A percentile compares a stretch with the other conserved stretches of the same genome.
Evolutionary conservation across 176 grass and related monocot species (phyloP).

Genomic region (Eragrostis curvula): DNA sequence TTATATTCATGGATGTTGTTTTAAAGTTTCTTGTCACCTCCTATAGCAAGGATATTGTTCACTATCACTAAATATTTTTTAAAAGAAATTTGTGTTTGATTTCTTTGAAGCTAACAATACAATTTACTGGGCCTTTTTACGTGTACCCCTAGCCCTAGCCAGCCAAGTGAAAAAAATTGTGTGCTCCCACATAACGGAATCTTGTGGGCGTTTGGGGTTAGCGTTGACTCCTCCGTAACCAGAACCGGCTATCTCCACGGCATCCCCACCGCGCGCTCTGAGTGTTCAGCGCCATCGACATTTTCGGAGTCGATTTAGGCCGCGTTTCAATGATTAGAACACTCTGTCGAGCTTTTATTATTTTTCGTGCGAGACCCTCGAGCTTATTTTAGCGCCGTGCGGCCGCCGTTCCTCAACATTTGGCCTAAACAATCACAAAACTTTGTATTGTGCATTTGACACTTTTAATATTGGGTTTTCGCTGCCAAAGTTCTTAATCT

Average conservation of each 20-base stretch:
- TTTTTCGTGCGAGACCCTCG: too few species aligned
- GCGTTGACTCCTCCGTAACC: conserved; percentile 54
- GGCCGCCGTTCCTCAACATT: conserved; percentile 41
- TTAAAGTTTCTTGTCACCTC: too few species aligned
- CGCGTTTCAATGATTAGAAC: conserved; percentile 44
- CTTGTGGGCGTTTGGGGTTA: conserved; percentile 59
- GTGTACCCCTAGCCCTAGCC: conserved; percentile 34
- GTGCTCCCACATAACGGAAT: conserved; percentile 35
- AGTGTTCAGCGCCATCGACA: background rate
- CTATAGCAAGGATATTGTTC: too few species aligned
- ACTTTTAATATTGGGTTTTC: background rate
- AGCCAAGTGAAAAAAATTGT: background rate
- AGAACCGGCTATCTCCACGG: conserved; percentile 22
- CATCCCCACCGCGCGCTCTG: background rate
- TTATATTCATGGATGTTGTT: too few species aligned
- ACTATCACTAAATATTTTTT: too few species aligned
- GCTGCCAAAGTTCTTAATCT: conserved; percentile 26
- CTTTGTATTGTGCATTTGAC: background rate
- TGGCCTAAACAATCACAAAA: conserved; percentile 4
- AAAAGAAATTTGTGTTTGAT: too few species aligned
- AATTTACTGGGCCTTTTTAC: background rate
- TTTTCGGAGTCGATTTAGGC: conserved; percentile 18
- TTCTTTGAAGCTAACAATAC: too few species aligned
- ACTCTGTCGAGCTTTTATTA: background rate
- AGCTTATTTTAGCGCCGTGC: background rate